These are phyloP conservation scores for Trichoderma semiorbis DNA, from an alignment of 2,329 filamentous ascomycete genomes.

Conservation along the genomic window DNA sequence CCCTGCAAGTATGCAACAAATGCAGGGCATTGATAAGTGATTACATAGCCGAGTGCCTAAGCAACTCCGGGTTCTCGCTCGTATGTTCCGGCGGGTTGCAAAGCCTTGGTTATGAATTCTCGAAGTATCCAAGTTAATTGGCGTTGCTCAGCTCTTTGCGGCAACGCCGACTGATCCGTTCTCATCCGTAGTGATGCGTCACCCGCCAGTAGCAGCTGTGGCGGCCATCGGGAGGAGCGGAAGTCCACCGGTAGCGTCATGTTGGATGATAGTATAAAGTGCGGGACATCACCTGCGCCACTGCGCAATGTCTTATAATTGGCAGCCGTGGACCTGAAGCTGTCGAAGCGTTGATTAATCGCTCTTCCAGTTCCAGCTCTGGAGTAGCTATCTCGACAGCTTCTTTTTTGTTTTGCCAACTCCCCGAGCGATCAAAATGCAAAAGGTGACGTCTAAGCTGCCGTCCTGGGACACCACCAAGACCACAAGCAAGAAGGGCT, in stretches of 20 bases:
- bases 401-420: neutral
- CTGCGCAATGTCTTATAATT: neutral
- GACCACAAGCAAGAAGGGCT: slow-evolving; percentile 59
- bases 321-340: neutral
- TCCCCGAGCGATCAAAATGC: slow-evolving; percentile 26
- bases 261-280: slow-evolving; percentile 5
- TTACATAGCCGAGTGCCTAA: neutral
- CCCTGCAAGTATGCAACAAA: neutral
- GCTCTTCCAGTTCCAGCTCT: neutral
- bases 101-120: neutral
- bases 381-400: neutral
- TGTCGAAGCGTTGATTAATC: neutral
- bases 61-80: neutral
- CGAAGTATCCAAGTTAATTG: neutral
- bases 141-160: neutral
- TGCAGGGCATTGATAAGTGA: neutral
- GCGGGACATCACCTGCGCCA: slow-evolving; percentile 2
- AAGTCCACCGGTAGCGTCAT: slow-evolving; percentile 1
- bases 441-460: slow-evolving; percentile 33
- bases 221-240: slow-evolving; percentile 12
- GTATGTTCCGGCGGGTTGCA: neutral
- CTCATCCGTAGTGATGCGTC: slow-evolving; percentile 7
- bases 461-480: slow-evolving; percentile 54
- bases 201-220: neutral
- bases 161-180: slow-evolving; percentile 7